A percentile compares a stretch with the other conserved stretches of the same genome.
phyloP scores from a whole-genome alignment of 306 rosid species.

The Betula pendula region DNA sequence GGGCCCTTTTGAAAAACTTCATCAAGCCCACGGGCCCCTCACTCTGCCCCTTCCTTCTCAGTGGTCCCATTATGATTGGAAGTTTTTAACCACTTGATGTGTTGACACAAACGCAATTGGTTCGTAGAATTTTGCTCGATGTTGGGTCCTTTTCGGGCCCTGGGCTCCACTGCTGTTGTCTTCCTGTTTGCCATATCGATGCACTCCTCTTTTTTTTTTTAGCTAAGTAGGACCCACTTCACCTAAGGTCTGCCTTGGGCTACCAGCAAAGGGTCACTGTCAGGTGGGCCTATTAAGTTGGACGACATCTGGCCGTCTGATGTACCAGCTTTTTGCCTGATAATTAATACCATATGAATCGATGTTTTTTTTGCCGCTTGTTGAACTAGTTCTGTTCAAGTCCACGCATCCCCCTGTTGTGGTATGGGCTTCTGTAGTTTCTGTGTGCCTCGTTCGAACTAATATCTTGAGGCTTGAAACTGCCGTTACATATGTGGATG shows the following conservation, averaged over 20 bases:
- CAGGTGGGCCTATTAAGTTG: constrained; percentile 13
- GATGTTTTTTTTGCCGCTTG: not conserved
- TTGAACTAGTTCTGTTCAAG: not conserved
- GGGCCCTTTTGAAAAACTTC: constrained; percentile 35
- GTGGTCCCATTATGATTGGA: constrained; percentile 27
- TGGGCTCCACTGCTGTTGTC: constrained; percentile 27
- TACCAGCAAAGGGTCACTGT: constrained; percentile 10
- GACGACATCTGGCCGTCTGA: constrained; percentile 13
- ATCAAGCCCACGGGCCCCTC: constrained; percentile 13
- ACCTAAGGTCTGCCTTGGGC: constrained; percentile 33
- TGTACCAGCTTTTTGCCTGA: constrained; percentile 3
- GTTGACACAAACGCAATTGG: constrained; percentile 32
- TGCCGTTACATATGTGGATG: not conserved
- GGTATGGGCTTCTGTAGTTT: not conserved
- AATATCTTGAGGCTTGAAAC: not conserved
- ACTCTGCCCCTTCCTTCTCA: not conserved
- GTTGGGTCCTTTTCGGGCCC: constrained; percentile 51
- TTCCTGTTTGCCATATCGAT: not conserved
- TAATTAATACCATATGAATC: not conserved
- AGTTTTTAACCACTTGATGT: constrained; percentile 30
- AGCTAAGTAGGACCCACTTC: constrained; percentile 34
- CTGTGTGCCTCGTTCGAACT: not conserved
- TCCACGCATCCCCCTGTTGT: not conserved
- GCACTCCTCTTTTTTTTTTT: not conserved
- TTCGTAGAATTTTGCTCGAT: constrained; percentile 25